Evolutionary conservation across 2,329 filamentous ascomycete species (phyloP), one percentile per base, ranked within the genome.

Genomic region (Fonsecaea nubica): DNA sequence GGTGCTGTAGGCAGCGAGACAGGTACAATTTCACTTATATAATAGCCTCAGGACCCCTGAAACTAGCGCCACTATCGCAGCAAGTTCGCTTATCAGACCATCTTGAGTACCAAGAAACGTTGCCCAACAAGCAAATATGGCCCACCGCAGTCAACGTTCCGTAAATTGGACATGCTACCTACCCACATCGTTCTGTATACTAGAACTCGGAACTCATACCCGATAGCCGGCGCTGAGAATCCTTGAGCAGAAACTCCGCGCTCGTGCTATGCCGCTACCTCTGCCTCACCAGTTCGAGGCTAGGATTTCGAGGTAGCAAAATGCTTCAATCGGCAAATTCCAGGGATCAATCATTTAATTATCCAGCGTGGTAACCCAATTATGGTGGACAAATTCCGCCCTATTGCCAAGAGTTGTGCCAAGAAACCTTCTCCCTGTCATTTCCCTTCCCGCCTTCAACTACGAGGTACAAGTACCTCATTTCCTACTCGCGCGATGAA

Each of bases 391-490:
- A 65, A 40, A 45, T 48, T 50, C 56, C 48, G 57, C 57, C 63
- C 45, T 33, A 13, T 7, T n/a, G 62, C 62, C 62, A 64, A 64
- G 62, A 35, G 9, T 10, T 25, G 8, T 6, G 62, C 62, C 62
- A 59, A 64, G 62, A 50, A 50, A 50, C 45, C 18, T 50, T 50
- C 53, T 13, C 33, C 53, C 33, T 55, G n/a, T 7, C 53, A 35
- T 45, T 45, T n/a, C 38, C 40, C 40, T 45, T 45, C 40, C 18
- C n/a, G 4, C 15, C 15, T 15, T 45, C 25, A 25, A 2, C 25
- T 45, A 45, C 7, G 8, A 9, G 2, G 15, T 45, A 52, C 48
- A 10, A 52, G 48, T 52, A 30, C 36, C 15, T 40, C 36, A 40
- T 40, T 40, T 40, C 36, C 36, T 40, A 5, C 15, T 40, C 36